Evolutionary conservation across 169 alveolate species (phyloP).

Genomic region (Plasmodium falciparum): DNA sequence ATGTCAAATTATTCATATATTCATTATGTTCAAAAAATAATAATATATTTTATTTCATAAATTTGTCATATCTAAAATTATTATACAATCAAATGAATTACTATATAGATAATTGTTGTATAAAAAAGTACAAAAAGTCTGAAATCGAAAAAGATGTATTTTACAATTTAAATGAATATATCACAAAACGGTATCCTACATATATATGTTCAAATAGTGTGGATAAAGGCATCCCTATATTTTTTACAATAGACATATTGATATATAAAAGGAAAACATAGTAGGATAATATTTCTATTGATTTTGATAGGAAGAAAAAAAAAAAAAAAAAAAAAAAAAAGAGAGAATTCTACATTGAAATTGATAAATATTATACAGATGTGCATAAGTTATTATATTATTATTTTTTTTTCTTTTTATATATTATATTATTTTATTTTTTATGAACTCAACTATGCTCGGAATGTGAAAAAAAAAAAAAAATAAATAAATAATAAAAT

Average conservation of each 20-base stretch:
- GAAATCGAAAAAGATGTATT: constrained; percentile 55
- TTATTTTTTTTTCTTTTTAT: too few species aligned
- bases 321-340: background rate
- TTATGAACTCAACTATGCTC: too few species aligned
- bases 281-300: background rate
- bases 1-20: background rate
- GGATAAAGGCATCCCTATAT: background rate
- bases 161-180: constrained; percentile 22
- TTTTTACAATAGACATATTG: constrained; percentile 50
- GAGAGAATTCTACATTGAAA: too few species aligned
- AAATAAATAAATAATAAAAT: too few species aligned
- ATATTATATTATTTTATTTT: too few species aligned
- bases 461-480: too few species aligned
- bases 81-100: constrained; percentile 11
- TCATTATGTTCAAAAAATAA: constrained; percentile 19
- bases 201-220: constrained; percentile 3
- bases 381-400: too few species aligned
- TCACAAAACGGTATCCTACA: constrained; percentile 14
- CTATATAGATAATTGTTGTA: too few species aligned
- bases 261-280: constrained; percentile 18
- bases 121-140: constrained; percentile 37
- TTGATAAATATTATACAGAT: too few species aligned
- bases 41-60: constrained; percentile 15
- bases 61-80: constrained; percentile 30
- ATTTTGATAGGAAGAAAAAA: background rate